These are phyloP conservation scores for Aspergillus caelatus DNA, from an alignment of 2,329 filamentous ascomycete species.

Conservation along the genomic window DNA sequence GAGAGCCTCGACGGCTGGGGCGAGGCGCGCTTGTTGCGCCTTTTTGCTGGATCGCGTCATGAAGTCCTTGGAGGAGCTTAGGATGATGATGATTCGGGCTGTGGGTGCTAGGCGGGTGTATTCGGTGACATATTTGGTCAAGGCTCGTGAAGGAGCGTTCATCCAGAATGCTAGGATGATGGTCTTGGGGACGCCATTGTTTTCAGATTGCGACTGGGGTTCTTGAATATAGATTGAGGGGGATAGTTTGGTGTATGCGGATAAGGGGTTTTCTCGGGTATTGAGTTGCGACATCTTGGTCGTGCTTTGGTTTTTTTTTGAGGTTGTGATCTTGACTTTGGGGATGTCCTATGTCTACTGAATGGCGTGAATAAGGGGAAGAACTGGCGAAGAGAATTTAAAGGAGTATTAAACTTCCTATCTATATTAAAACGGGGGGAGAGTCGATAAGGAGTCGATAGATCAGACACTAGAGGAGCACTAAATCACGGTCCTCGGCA, in stretches of 20 bases:
- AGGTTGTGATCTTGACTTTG: background rate
- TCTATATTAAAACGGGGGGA: background rate
- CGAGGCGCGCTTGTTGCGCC: slow-evolving; percentile 31
- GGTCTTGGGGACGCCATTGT: slow-evolving; percentile 25
- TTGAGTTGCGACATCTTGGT: slow-evolving; percentile 2
- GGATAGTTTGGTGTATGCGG: slow-evolving; percentile 39
- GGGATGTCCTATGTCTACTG: background rate
- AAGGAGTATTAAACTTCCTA: background rate
- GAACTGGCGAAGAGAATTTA: background rate
- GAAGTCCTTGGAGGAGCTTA: slow-evolving; percentile 39
- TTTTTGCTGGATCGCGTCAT: slow-evolving; percentile 27
- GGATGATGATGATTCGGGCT: slow-evolving; percentile 48
- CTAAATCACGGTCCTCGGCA: background rate
- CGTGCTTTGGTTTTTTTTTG: background rate
- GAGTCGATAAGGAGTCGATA: background rate
- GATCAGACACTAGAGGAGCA: background rate
- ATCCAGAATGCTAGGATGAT: slow-evolving; percentile 55
- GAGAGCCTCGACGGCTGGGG: slow-evolving; percentile 41
- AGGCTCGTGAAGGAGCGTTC: slow-evolving; percentile 46
- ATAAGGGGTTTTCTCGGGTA: slow-evolving; percentile 20
- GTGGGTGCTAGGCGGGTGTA: slow-evolving; percentile 49
- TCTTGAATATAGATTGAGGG: slow-evolving; percentile 45
- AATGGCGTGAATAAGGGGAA: background rate
- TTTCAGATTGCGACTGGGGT: slow-evolving; percentile 21
- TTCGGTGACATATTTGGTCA: slow-evolving; percentile 51